Evolutionary conservation across 352 stramenopile genomes (phyloP), one percentile per base, ranked within the genome.

Genomic region (Phytophthora syringae): DNA sequence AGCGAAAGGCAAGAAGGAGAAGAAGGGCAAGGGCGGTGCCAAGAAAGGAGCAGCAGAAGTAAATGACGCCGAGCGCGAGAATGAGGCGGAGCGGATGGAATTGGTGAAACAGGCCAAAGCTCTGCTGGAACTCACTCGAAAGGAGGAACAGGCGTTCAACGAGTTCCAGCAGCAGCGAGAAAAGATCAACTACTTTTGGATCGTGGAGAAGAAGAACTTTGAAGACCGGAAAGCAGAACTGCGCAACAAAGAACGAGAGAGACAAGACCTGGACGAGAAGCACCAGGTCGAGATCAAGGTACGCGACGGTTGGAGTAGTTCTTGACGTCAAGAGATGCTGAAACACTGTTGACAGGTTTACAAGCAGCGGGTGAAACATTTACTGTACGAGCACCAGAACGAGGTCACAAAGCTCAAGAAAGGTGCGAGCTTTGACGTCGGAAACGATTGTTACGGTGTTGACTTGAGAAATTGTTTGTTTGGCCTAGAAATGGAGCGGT

Each of bases 121-220:
- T 51, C 72, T 94, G 42, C 68, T 88, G 13, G 82, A 93, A 22
- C 86, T 93, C 70, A 90, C 82, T 12, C 87, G 93, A 52, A 90
- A 93, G 40, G 94, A 98, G 60, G 90, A 98, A 66, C 84, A 93
- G 52, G 69, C 92, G 55, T 98, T 98, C 76, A 98, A 98, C 67
- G 92, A 98, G 69, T 98, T 98, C 60, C 94, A 98, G 76, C 94
- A 98, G 74, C 93, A 98, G 78, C 76, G 93, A 52, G 94, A 98
- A 66, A 97, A 98, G 70, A 89, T 98, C 62, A 98, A 98, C 64
- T 98, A 98, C 82, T 98, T 98, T 70, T 98, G 95, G 95, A 98
- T 98, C 69, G 92, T 98, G 25, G 94, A 98, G 69, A 98, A 98
- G 77, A 98, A 98, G 65, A 96, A 98, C 56, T 79, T 98, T 48